Evolutionary conservation across 345 rosid genomes (phyloP).

Genomic region (Ceriops tagal): DNA sequence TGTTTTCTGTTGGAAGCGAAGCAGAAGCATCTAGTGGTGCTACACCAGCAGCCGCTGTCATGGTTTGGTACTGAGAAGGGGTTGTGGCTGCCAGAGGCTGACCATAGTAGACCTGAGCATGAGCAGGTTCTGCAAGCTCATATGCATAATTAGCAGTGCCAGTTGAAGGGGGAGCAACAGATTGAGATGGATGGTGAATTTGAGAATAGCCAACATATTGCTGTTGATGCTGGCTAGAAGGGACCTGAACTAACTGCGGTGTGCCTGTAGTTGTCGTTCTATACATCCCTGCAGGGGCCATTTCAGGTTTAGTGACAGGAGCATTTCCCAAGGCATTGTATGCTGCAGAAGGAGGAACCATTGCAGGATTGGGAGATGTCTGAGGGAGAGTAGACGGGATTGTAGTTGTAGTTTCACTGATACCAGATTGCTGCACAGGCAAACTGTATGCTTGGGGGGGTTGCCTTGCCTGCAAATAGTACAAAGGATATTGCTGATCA

Average conservation of each 20-base stretch:
- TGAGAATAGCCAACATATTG: slow-evolving; percentile 76
- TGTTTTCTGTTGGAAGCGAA: slow-evolving; percentile 45
- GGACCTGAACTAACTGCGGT: slow-evolving; percentile 62
- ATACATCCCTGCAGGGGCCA: slow-evolving; percentile 54
- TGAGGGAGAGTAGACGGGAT: slow-evolving; percentile 49
- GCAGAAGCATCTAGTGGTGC: slow-evolving; percentile 50
- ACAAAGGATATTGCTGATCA: slow-evolving; percentile 80
- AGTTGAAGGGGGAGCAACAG: slow-evolving; percentile 46
- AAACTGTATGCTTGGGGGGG: slow-evolving; percentile 58
- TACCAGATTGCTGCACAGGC: slow-evolving; percentile 53
- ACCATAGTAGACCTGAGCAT: slow-evolving; percentile 68
- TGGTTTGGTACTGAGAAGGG: slow-evolving; percentile 85
- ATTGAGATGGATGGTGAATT: slow-evolving; percentile 79
- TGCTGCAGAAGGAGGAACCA: slow-evolving; percentile 44
- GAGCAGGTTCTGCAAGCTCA: slow-evolving; percentile 61
- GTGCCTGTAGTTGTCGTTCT: slow-evolving; percentile 47
- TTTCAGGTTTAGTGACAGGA: slow-evolving; percentile 55
- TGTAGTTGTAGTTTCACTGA: slow-evolving; percentile 46
- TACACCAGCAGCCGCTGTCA: slow-evolving; percentile 43
- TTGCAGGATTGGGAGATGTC: slow-evolving; percentile 50
- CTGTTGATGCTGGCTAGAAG: slow-evolving; percentile 66
- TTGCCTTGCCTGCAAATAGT: slow-evolving; percentile 61
- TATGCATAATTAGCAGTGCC: slow-evolving; percentile 53
- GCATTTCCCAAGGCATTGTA: slow-evolving; percentile 58
- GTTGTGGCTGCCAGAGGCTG: slow-evolving; percentile 58